phyloP scores from a whole-genome alignment of 306 rosid species.

The Trichosanthes truncata region DNA sequence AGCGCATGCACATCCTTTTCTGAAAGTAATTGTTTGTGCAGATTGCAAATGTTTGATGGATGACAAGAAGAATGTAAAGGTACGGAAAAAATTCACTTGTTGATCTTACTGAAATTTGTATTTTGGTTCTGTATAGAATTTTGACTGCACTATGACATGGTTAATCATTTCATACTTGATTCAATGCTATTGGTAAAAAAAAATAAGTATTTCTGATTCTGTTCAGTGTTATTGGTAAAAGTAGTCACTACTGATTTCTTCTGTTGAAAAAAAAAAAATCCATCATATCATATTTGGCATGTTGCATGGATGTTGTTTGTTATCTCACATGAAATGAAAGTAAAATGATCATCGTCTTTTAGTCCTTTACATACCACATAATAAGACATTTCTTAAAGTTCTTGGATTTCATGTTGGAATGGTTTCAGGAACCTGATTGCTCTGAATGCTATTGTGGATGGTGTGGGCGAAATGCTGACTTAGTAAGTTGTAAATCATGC shows the following conservation, averaged over 20 bases:
- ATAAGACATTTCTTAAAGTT: neutral
- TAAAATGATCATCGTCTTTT: neutral
- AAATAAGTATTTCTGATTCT: neutral
- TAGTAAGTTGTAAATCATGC: conserved; percentile 62
- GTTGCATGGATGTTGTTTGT: neutral
- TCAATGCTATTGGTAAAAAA: neutral
- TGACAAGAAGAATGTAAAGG: conserved; percentile 40
- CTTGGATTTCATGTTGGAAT: conserved; percentile 10
- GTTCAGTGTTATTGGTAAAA: neutral
- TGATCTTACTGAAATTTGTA: conserved; percentile 10
- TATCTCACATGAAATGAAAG: neutral
- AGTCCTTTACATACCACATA: neutral
- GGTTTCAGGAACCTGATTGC: conserved; percentile 55
- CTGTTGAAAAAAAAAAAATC: neutral
- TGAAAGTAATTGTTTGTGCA: conserved; percentile 60
- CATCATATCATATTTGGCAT: neutral
- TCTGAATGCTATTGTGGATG: conserved; percentile 58
- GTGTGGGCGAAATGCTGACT: conserved; percentile 54
- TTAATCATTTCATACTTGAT: neutral
- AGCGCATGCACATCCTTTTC: conserved; percentile 53
- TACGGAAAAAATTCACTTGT: conserved; percentile 7
- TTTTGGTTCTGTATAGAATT: neutral
- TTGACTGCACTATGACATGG: neutral
- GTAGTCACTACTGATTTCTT: neutral
- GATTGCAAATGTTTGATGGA: conserved; percentile 49